These are phyloP conservation scores for Phascolomyces articulosus DNA, from an alignment of 371 early-diverging fungal species.

Conservation along the genomic window DNA sequence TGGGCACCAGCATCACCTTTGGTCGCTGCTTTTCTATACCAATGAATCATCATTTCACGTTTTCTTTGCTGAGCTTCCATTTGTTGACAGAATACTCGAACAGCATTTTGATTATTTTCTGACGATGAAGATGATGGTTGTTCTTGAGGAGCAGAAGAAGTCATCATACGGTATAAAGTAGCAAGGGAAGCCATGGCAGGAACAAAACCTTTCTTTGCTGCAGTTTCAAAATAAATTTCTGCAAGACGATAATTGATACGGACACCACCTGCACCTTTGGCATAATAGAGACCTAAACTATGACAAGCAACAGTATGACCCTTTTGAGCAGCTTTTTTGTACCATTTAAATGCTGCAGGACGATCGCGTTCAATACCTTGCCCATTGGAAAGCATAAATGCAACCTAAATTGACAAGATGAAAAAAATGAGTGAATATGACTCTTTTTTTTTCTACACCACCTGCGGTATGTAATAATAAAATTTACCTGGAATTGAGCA, in stretches of 20 bases:
- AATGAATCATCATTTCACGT: conserved; percentile 32
- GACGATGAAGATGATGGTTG: background rate
- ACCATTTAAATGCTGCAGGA: conserved; percentile 48
- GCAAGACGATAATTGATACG: conserved; percentile 31
- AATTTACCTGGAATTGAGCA: conserved; percentile 37
- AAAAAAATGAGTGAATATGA: too few relatives aligned
- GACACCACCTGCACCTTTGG: conserved; percentile 40
- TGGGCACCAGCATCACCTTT: conserved; percentile 60
- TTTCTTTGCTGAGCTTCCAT: conserved; percentile 21
- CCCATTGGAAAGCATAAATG: conserved; percentile 44
- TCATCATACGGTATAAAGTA: conserved; percentile 16
- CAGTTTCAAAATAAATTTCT: conserved; percentile 31
- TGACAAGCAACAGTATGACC: conserved; percentile 39
- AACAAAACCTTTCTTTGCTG: conserved; percentile 36
- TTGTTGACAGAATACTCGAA: conserved; percentile 20
- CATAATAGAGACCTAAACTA: conserved; percentile 43
- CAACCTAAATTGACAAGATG: conserved; percentile 23
- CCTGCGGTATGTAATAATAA: too few relatives aligned
- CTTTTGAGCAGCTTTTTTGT: conserved; percentile 46
- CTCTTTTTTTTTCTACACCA: too few relatives aligned
- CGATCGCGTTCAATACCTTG: conserved; percentile 41
- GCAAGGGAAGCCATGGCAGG: conserved; percentile 44
- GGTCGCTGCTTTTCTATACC: conserved; percentile 50
- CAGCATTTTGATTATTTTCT: background rate
- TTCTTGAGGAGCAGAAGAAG: background rate